These are phyloP conservation scores for Brassica napus DNA, from an alignment of 345 rosid species.

Conservation along the genomic window Da-Ae NC_063436.1:20882001-20882500, in stretches of 20 bases:
- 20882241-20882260: not conserved
- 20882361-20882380: not conserved
- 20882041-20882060: slow-evolving; percentile 3
- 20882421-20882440: slow-evolving; percentile 3
- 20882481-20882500: not conserved
- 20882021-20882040: not conserved
- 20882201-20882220: slow-evolving; percentile 4
- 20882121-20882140: not conserved
- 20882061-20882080: slow-evolving; percentile 6
- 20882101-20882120: not conserved
- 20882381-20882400: not conserved
- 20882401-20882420: not conserved
- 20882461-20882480: not conserved
- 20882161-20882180: not conserved
- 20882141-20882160: not conserved
- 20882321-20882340: not conserved
- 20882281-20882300: slow-evolving; percentile 1
- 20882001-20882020: slow-evolving; percentile 3
- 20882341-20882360: not conserved
- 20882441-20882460: not conserved
- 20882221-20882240: not conserved
- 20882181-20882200: not conserved
- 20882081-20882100: not conserved
- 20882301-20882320: slow-evolving; percentile 1
- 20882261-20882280: not conserved